Base-by-base conservation (phyloP, 441 rosid species). In the Arabidopsis lyrata region DNA sequence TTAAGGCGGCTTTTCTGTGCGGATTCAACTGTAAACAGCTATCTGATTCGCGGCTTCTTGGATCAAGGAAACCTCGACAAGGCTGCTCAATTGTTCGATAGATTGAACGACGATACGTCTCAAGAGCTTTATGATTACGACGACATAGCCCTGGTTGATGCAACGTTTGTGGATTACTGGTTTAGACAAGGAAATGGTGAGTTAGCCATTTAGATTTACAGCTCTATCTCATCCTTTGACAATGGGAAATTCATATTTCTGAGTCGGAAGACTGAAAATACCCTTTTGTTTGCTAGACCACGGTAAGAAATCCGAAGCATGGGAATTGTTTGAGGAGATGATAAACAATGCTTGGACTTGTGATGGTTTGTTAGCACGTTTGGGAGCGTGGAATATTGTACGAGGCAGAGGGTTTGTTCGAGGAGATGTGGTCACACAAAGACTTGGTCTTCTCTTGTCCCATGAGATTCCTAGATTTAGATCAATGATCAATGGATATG, bases 261-360 rank as follows among this genome's bases (percentile, higher is more conserved):
- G 24, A 22, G 24, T 22, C 24, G 8, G 16, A 14, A 14, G 2
- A 22, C 93, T 35, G 83, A 89, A 70, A 89, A 88, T 83, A 47
- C n/a, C 88, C 89, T 75, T 63, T 91, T 65, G 87, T 73, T 80
- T 91, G 79, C 85, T 89, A 3, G 85, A 78, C 77, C 77, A 88
- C 68, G 90, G 88, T 49, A 83, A 80, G 74, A 83, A 86, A 34
- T 76, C 64, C 29, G 86, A 82, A 59, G 90, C 92, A 10, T 66
- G 73, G 82, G 81, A 73, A 42, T 70, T 91, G 85, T 91, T 89
- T 64, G 85, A 81, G 32, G 83, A 81, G 47, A 84, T 89, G 90
- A 34, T 34, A 34, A 6, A 34, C 38, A 34, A 34, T 34, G 2
- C 2, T 34, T 6, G 9, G 2, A 34, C 2, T 6, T 6, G 7